Evolutionary conservation across 495 filamentous ascomycete species (phyloP).

Genomic region (Sphaerosporella brunnea): DNA sequence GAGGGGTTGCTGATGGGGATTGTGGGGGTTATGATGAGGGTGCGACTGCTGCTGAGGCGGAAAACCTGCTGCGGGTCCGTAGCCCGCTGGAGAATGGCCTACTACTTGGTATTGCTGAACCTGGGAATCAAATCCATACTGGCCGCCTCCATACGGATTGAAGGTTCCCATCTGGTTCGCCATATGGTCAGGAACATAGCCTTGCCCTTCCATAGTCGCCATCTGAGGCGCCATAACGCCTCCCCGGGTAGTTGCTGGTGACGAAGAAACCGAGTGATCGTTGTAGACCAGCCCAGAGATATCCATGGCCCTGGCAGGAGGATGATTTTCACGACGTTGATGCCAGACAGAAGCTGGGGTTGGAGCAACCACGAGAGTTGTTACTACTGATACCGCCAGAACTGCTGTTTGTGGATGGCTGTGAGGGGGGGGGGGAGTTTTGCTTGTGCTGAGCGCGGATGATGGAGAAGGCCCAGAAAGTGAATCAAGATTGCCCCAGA

Average conservation of each 20-base stretch:
- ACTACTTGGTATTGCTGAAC: constrained; percentile 25
- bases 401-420: constrained; percentile 17
- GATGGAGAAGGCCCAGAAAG: not conserved
- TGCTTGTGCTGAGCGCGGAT: constrained; percentile 1
- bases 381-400: constrained; percentile 25
- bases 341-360: constrained; percentile 23
- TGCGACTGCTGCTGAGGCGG: constrained; percentile 7
- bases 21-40: constrained; percentile 7
- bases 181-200: constrained; percentile 19
- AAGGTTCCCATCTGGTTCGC: constrained; percentile 23
- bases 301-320: constrained; percentile 22
- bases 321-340: constrained; percentile 12
- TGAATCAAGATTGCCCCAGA: constrained; percentile 2
- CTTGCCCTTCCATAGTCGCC: constrained; percentile 20
- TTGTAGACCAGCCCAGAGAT: constrained; percentile 27
- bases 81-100: constrained; percentile 19
- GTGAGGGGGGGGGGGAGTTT: not conserved
- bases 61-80: constrained; percentile 31
- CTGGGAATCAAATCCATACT: constrained; percentile 25
- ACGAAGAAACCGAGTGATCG: constrained; percentile 24
- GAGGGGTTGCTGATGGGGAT: constrained; percentile 18
- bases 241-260: constrained; percentile 14
- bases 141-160: constrained; percentile 20
- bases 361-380: constrained; percentile 12
- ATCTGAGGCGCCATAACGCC: constrained; percentile 26